These are phyloP conservation scores for Monosporascus sp. DNA, from an alignment of 2,329 filamentous ascomycete species.

Conservation along the genomic window DNA sequence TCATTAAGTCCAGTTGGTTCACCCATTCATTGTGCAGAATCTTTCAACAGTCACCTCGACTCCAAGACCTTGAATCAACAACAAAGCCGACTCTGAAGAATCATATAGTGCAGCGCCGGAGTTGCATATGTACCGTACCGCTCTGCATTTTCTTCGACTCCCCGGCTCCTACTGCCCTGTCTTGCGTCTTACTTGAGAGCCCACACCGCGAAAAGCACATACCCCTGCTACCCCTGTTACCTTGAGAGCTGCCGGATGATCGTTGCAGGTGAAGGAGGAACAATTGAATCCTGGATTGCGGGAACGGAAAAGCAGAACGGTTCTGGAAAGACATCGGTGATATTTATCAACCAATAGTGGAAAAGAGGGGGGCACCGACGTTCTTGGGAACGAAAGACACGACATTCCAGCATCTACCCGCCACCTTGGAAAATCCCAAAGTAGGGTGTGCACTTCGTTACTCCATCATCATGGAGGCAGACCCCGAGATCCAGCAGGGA, in stretches of 20 bases:
- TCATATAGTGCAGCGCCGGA: no score
- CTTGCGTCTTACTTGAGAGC: neutral
- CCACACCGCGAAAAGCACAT: neutral
- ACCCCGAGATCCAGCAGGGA: slow-evolving; percentile 16
- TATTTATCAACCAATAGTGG: neutral
- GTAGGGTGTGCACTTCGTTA: slow-evolving; percentile 16
- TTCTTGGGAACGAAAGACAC: slow-evolving; percentile 20
- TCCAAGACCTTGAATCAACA: slow-evolving; percentile 5
- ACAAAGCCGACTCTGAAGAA: slow-evolving; percentile 3
- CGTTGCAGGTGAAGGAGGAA: neutral
- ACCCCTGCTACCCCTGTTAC: neutral
- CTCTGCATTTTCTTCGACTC: no score
- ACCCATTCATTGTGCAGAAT: neutral
- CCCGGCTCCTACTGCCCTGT: neutral
- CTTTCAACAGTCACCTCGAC: neutral
- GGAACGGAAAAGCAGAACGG: neutral
- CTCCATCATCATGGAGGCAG: slow-evolving; percentile 18
- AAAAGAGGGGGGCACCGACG: slow-evolving; percentile 13
- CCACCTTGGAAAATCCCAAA: slow-evolving; percentile 11
- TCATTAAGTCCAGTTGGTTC: neutral
- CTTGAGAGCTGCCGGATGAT: no score
- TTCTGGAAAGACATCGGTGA: neutral
- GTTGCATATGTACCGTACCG: neutral
- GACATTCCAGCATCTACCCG: slow-evolving; percentile 24
- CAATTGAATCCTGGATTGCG: neutral